Percentiles rank a stretch among this genome's conserved stretches.
phyloP scores from a whole-genome alignment of 495 filamentous ascomycete species.

The Entonaema liquescens region DNA sequence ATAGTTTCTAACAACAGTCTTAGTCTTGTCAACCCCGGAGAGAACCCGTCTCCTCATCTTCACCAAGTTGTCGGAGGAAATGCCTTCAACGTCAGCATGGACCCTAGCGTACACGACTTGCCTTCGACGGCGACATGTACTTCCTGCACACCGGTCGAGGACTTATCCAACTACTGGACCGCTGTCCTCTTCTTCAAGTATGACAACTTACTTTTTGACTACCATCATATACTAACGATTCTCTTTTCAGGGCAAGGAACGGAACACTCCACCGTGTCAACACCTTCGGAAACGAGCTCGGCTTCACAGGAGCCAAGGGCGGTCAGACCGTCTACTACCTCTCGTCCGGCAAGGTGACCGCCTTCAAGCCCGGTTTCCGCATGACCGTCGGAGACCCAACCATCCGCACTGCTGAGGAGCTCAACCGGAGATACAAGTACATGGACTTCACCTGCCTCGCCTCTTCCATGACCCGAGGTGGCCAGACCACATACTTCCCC shows the following conservation, averaged over 20 bases:
- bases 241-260: conserved; percentile 45
- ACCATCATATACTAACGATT: conserved; percentile 33
- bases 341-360: conserved; percentile 49
- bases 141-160: conserved; percentile 45
- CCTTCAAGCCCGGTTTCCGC: conserved; percentile 56
- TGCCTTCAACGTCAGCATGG: conserved; percentile 50
- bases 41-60: conserved; percentile 45
- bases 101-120: conserved; percentile 42
- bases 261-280: conserved; percentile 53
- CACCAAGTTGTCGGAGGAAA: conserved; percentile 51
- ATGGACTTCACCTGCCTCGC: conserved; percentile 50
- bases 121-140: conserved; percentile 49
- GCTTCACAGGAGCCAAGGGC: conserved; percentile 47
- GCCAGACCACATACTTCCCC: conserved; percentile 52
- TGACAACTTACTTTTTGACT: neutral
- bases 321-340: conserved; percentile 58
- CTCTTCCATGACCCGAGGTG: conserved; percentile 52
- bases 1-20: conserved; percentile 15
- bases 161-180: conserved; percentile 56
- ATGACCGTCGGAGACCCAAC: conserved; percentile 56
- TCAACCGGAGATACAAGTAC: conserved; percentile 55
- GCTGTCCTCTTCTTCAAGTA: conserved; percentile 53
- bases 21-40: conserved; percentile 48
- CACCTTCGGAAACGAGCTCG: conserved; percentile 54
- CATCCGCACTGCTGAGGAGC: conserved; percentile 49